Base-by-base conservation (phyloP, 345 rosid genomes). In the Toxicodendron radicans region DNA sequence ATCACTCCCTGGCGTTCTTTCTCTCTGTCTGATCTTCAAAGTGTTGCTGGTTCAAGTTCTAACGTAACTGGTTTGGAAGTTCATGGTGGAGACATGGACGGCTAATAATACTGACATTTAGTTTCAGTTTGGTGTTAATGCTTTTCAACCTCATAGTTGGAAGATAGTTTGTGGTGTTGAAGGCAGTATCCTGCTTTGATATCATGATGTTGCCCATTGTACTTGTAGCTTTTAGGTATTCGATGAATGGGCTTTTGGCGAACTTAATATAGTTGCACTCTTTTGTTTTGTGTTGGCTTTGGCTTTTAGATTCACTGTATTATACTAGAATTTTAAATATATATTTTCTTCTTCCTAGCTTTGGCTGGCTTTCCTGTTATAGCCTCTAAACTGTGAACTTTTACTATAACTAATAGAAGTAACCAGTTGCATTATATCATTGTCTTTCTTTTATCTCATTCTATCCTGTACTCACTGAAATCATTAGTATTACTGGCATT, bases 11-110 rank as follows among this genome's bases (percentile, higher is more conserved):
- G 83, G 66, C 85, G 81, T 20, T 83, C 83, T 53, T 81, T 83
- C 61, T 85, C 86, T 32, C 27, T 81, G 58, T 79, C 83, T 11
- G 86, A 85, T 73, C 76, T 79, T 14, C 86, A 79, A n/a, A 73
- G 62, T 73, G 73, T 74, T 75, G 83, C 72, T 9, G 70, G 66
- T 35, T 45, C 73, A 64, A 48, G 70, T 60, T 62, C 53, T 24
- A 65, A 68, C 12, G 27, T 62, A 23, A 35, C 70, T 14, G 49
- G 35, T 51, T 70, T 66, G 48, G 74, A 72, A 13, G 60, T 64
- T 73, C 64, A 33, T 21, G 32, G 72, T 20, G 51, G 71, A 69
- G 78, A 71, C 48, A 70, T 59, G 64, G 43, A 38, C 38, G 0
- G 43, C 8, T 33, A 14, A 23, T 74, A 68, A 75, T 59, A 67